Evolutionary conservation across 148 eudicot species (phyloP).

Genomic region (Rhododendron mucronatum): DNA sequence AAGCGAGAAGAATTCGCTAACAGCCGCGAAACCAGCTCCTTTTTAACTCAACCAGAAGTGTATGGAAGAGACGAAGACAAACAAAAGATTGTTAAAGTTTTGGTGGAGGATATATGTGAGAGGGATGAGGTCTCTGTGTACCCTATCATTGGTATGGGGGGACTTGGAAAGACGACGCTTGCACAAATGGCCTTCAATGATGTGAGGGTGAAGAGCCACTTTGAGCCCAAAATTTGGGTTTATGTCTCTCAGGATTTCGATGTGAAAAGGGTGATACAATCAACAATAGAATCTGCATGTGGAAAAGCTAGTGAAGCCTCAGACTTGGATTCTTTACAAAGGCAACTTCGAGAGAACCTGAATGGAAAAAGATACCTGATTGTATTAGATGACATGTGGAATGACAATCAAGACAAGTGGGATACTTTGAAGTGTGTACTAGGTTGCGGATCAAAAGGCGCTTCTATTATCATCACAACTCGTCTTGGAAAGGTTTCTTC

Average conservation of each 20-base stretch:
- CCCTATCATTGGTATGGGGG: slow-evolving; percentile 4
- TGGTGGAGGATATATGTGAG: neutral
- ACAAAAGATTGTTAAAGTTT: neutral
- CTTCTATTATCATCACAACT: neutral
- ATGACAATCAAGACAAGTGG: neutral
- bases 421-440: neutral
- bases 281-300: neutral
- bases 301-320: neutral
- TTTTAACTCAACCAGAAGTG: neutral
- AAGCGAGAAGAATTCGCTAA: neutral
- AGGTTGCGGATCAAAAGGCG: neutral
- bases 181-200: neutral
- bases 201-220: slow-evolving; percentile 1
- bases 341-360: neutral
- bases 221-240: slow-evolving; percentile 2
- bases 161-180: neutral
- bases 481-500: neutral
- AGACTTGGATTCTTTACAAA: neutral
- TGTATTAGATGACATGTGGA: neutral
- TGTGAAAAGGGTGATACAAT: neutral
- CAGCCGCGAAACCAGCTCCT: neutral
- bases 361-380: neutral
- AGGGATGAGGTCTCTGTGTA: neutral
- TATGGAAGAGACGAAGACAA: neutral
- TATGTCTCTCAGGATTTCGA: neutral